Percentiles rank a stretch among this genome's conserved stretches.
Conservation (phyloP, 2,329 filamentous ascomycete species). For the Gliomastix tumulicola region DNA sequence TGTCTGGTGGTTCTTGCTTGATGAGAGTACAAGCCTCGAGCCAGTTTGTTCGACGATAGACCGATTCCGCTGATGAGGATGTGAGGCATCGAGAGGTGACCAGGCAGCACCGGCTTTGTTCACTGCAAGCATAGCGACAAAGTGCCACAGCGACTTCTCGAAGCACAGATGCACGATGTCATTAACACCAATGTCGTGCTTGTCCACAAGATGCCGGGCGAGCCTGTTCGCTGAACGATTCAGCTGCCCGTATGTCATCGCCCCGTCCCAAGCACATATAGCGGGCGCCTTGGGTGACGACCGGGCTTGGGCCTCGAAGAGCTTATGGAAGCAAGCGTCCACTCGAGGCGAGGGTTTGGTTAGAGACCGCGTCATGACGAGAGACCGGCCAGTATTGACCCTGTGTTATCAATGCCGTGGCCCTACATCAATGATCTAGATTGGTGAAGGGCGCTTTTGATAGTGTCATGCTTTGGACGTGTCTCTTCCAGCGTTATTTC, state of each 20-base stretch:
- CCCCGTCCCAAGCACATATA: constrained; percentile 35
- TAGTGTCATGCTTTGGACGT: no score
- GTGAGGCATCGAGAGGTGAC: constrained; percentile 4
- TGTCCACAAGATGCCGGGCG: constrained; percentile 21
- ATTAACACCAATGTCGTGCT: constrained; percentile 16
- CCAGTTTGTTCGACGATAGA: not conserved
- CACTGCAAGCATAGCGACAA: constrained; percentile 13
- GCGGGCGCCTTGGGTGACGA: constrained; percentile 24
- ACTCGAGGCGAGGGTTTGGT: no score
- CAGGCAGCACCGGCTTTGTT: constrained; percentile 15
- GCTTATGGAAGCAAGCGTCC: not conserved
- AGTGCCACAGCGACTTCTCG: constrained; percentile 13
- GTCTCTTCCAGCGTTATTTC: no score
- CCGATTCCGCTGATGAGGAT: not conserved
- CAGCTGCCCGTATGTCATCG: constrained; percentile 31
- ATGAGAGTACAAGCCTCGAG: not conserved
- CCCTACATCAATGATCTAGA: no score
- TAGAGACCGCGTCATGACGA: no score
- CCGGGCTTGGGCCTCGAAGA: not conserved
- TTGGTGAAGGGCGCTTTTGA: no score
- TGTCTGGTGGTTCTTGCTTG: not conserved
- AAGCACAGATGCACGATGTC: constrained; percentile 7
- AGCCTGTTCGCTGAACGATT: constrained; percentile 28
- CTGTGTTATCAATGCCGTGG: no score
- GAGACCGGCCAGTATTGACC: no score